Base-by-base conservation (phyloP, 2,329 filamentous ascomycete species). In the Phialophora verrucosa region DNA sequence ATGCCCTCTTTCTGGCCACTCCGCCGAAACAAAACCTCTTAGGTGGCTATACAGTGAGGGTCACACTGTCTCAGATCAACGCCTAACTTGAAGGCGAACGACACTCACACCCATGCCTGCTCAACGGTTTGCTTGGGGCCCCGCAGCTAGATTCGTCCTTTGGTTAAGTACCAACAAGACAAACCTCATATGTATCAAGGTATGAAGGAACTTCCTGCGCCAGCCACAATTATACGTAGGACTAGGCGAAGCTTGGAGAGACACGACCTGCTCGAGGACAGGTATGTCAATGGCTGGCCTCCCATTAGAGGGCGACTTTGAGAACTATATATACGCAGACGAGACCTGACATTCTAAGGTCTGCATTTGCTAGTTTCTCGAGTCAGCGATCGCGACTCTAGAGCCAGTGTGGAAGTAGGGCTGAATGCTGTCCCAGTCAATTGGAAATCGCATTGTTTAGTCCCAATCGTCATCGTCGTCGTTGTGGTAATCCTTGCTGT, bases 391-490 rank as follows among this genome's bases (percentile, higher is more conserved):
- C 38, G 38, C 4, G 38, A 5, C 38, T 44, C 17, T 35, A 50
- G 49, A 14, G 5, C 35, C 42, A 20, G 38, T 42, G 38, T 42
- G 20, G n/a, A 11, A 20, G 7, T 25, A 14, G 12, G 25, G 17
- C 10, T 35, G 57, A 50, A 59, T 11, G 17, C 29, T 42, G 35
- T 44, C n/a, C 29, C 23, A 27, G 23, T 32, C 29, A 60, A 51
- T 53, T 8, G 55, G 4, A 53, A 54, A 23, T 12, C 32, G 27
- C 47, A 51, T 47, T 1, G 38, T 11, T 81, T 78, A 87, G 74
- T 87, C 84, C 85, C 85, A 87, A 70, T 85, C 83, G 63, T 84
- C 83, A 70, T 80, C 80, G 29, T 82, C 79, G 72, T 78, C 80
- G 65, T 81, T 84, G 69, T 81, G 83, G 73, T 83, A 82, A 73